These are phyloP conservation scores for Phragmites australis DNA, from an alignment of 176 grass and related monocot species.

Conservation along the genomic window DNA sequence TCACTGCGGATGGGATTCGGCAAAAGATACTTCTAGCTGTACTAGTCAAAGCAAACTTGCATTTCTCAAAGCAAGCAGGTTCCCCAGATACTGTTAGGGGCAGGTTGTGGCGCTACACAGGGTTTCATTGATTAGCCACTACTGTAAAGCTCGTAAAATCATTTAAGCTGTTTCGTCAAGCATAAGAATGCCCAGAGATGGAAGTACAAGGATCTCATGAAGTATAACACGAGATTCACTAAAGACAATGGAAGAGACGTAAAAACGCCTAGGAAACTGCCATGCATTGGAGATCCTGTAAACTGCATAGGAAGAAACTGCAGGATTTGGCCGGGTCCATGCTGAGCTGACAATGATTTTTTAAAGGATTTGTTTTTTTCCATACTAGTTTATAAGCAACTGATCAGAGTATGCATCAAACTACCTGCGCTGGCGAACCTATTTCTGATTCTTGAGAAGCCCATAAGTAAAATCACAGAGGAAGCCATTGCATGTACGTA, in stretches of 20 bases:
- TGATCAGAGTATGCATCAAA: not conserved
- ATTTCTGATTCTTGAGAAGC: not conserved
- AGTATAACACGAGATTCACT: too few relatives aligned
- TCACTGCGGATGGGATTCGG: constrained; percentile 38
- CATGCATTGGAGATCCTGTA: not conserved
- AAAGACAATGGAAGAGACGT: too few relatives aligned
- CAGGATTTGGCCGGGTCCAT: not conserved
- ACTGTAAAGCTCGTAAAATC: too few relatives aligned
- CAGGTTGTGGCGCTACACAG: too few relatives aligned
- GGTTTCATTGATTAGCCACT: too few relatives aligned
- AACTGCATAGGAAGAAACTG: not conserved
- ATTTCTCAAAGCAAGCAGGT: not conserved
- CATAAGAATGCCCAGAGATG: too few relatives aligned
- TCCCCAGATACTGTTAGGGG: too few relatives aligned
- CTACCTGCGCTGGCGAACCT: not conserved
- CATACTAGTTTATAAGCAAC: too few relatives aligned
- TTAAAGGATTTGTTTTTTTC: not conserved
- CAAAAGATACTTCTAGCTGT: constrained; percentile 24
- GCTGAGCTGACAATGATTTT: not conserved
- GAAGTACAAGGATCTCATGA: too few relatives aligned
- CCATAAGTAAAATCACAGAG: not conserved
- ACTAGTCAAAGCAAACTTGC: not conserved
- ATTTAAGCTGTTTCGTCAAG: too few relatives aligned
- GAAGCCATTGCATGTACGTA: not conserved
- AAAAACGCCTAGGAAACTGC: too few relatives aligned